These are phyloP conservation scores for Vaccinium vitisidaea DNA, from an alignment of 148 eudicot genomes.

Conservation along the genomic window DNA sequence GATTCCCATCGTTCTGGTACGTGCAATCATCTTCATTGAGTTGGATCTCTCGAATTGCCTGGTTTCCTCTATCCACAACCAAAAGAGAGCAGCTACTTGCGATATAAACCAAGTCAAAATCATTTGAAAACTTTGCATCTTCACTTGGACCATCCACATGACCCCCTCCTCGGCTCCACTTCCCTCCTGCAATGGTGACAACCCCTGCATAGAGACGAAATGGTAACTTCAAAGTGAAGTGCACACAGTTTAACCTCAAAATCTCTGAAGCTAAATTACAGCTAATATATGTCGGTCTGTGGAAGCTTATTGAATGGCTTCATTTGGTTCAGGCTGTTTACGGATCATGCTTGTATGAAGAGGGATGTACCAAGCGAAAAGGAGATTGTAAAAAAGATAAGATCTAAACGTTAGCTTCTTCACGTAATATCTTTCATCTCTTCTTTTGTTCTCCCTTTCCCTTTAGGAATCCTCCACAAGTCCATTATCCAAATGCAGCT, in stretches of 20 bases:
- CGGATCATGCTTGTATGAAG: background rate
- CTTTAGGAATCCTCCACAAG: background rate
- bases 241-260: background rate
- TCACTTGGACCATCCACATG: slow-evolving; percentile 76
- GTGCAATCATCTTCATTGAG: slow-evolving; percentile 73
- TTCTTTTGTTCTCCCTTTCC: background rate
- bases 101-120: slow-evolving; percentile 67
- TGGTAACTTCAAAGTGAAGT: slow-evolving; percentile 1
- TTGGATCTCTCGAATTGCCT: slow-evolving; percentile 80
- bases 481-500: background rate
- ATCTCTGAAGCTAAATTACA: background rate
- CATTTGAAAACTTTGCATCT: slow-evolving; percentile 72
- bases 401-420: background rate
- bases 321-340: background rate
- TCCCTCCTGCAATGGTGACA: slow-evolving; percentile 88
- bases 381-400: background rate
- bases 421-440: background rate
- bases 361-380: background rate
- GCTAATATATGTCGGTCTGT: background rate
- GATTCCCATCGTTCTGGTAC: slow-evolving; percentile 41
- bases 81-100: slow-evolving; percentile 71
- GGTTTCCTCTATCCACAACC: slow-evolving; percentile 81
- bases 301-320: background rate
- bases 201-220: slow-evolving; percentile 50
- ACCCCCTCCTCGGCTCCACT: slow-evolving; percentile 53